Evolutionary conservation across 768 basidiomycete species (phyloP).

Genomic region (Boletus fagicola): DNA sequence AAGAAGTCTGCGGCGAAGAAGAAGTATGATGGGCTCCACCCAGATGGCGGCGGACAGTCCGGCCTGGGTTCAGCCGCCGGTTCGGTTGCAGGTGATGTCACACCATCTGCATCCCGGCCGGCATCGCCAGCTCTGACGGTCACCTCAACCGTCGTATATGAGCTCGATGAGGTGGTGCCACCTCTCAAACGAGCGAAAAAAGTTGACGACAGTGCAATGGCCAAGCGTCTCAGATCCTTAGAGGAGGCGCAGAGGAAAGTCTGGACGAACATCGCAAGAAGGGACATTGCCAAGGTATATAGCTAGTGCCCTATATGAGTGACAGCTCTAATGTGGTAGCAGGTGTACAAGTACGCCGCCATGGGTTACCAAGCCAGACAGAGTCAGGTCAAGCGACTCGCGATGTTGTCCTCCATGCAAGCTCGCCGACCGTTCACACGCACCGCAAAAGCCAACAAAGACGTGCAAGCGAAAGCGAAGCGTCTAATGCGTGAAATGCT

Average conservation of each 20-base stretch:
- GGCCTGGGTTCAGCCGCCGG: constrained; percentile 47
- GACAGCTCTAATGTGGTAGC: constrained; percentile 7
- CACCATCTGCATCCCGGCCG: constrained; percentile 69
- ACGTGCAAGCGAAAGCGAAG: constrained; percentile 80
- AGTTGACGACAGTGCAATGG: constrained; percentile 67
- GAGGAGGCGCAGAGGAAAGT: constrained; percentile 87
- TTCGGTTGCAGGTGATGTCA: constrained; percentile 64
- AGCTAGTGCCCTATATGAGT: background rate
- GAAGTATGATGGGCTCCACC: constrained; percentile 50
- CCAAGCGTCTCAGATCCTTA: constrained; percentile 70
- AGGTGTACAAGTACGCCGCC: constrained; percentile 82
- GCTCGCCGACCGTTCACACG: constrained; percentile 73
- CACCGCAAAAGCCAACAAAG: constrained; percentile 77
- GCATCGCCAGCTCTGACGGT: constrained; percentile 58
- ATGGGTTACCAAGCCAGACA: constrained; percentile 64
- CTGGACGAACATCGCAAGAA: constrained; percentile 84
- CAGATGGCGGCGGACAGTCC: constrained; percentile 51
- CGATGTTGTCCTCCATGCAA: constrained; percentile 71
- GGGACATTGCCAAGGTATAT: constrained; percentile 77
- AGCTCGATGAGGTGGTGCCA: constrained; percentile 67
- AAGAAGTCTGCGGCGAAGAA: constrained; percentile 58
- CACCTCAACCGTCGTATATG: constrained; percentile 62
- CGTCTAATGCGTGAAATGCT: constrained; percentile 94
- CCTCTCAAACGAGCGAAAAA: constrained; percentile 75
- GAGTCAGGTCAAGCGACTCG: constrained; percentile 71